Evolutionary conservation across 2,329 filamentous ascomycete genomes (phyloP).

Genomic region (Ophiocordyceps camponoti-saundersi): DNA sequence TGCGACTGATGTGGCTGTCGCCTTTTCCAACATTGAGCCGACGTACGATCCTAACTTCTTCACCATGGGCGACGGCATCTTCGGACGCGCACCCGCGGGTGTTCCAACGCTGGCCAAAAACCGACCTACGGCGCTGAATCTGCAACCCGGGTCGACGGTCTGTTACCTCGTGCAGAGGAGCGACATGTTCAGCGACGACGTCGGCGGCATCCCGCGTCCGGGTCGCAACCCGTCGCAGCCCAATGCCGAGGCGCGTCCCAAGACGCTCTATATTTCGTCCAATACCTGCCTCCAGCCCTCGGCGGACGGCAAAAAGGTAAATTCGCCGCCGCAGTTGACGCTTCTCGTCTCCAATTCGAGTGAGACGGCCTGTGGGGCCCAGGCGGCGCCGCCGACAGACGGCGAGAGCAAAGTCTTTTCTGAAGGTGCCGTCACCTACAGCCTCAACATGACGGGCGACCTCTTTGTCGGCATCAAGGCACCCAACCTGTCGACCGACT

Average conservation of each 20-base stretch:
- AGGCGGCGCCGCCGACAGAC: slow-evolving; percentile 6
- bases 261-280: slow-evolving; percentile 60
- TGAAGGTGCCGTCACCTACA: slow-evolving; percentile 53
- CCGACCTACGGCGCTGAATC: slow-evolving; percentile 36
- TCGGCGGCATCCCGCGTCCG: slow-evolving; percentile 1
- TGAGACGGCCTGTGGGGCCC: slow-evolving; percentile 12
- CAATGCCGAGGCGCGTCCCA: slow-evolving; percentile 1
- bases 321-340: slow-evolving; percentile 50
- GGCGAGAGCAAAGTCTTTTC: slow-evolving; percentile 29
- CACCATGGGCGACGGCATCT: slow-evolving; percentile 42
- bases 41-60: slow-evolving; percentile 44
- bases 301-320: slow-evolving; percentile 1
- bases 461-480: slow-evolving; percentile 66
- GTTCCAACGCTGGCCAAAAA: slow-evolving; percentile 46
- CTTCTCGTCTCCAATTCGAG: slow-evolving; percentile 54
- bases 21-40: neutral
- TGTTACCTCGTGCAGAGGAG: slow-evolving; percentile 18
- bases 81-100: slow-evolving; percentile 40
- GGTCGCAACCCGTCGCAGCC: neutral
- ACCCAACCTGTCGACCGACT: slow-evolving; percentile 41
- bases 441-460: slow-evolving; percentile 42
- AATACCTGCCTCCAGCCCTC: slow-evolving; percentile 71
- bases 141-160: slow-evolving; percentile 43
- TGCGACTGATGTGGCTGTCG: neutral
- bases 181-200: slow-evolving; percentile 8